A percentile compares a stretch with the other conserved stretches of the same genome.
phyloP scores from a whole-genome alignment of 306 rosid genomes.

The Lupinus albus region DNA sequence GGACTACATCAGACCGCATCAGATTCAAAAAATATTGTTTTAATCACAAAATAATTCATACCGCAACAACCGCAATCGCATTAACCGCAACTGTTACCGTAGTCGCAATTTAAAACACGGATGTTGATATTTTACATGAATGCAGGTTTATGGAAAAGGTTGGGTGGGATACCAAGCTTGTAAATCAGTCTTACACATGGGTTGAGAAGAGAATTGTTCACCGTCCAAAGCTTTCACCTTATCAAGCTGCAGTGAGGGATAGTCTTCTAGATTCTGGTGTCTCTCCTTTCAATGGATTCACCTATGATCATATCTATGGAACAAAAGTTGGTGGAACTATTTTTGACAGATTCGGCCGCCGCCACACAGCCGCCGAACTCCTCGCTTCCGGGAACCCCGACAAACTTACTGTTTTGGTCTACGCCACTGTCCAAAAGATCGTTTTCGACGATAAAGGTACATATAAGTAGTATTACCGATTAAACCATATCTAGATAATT shows the following conservation, averaged over 20 bases:
- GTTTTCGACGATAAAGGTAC: conserved; percentile 68
- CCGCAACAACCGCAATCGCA: too few species aligned
- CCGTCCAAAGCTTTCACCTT: conserved; percentile 58
- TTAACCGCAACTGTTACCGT: too few species aligned
- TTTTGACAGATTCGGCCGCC: conserved; percentile 75
- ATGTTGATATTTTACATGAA: not conserved
- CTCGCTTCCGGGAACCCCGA: conserved; percentile 68
- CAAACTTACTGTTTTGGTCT: conserved; percentile 66
- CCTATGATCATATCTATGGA: conserved; percentile 86
- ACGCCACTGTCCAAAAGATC: conserved; percentile 82
- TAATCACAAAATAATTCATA: too few species aligned
- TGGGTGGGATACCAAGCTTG: conserved; percentile 76
- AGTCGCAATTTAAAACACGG: too few species aligned
- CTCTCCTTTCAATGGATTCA: conserved; percentile 90
- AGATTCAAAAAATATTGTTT: too few species aligned
- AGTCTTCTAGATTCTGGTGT: conserved; percentile 76
- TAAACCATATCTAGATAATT: too few species aligned
- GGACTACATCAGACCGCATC: too few species aligned
- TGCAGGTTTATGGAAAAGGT: conserved; percentile 71
- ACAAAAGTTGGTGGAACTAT: conserved; percentile 97
- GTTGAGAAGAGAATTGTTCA: conserved; percentile 86
- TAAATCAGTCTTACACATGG: conserved; percentile 84
- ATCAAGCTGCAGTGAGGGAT: conserved; percentile 72
- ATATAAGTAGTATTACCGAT: too few species aligned
- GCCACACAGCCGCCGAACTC: conserved; percentile 87